Conservation (phyloP, 257 asterid species). For the Ilex aquifolium region DNA sequence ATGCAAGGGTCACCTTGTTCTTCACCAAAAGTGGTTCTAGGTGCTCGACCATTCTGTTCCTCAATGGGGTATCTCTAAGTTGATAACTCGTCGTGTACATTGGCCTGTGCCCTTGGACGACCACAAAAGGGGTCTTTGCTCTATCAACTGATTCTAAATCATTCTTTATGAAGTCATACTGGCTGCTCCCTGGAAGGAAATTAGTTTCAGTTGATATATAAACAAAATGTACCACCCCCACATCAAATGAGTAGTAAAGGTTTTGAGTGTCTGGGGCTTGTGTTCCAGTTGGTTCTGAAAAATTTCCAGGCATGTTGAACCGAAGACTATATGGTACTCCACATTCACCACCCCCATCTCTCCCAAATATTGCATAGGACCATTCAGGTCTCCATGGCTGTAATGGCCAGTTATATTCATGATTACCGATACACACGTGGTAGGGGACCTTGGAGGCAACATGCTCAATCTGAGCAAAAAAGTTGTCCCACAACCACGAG, state of each 20-base stretch:
- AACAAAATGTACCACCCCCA: conserved; percentile 87
- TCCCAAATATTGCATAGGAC: conserved; percentile 48
- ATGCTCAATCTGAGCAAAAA: conserved; percentile 72
- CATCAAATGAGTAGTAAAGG: conserved; percentile 73
- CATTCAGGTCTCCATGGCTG: conserved; percentile 98
- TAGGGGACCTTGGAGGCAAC: conserved; percentile 77
- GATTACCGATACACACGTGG: conserved; percentile 92
- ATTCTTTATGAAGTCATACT: conserved; percentile 68
- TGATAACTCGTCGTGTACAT: conserved; percentile 81
- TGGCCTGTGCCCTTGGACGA: conserved; percentile 91
- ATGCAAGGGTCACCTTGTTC: conserved; percentile 65
- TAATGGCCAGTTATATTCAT: conserved; percentile 82
- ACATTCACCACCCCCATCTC: conserved; percentile 94
- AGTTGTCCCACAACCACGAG: conserved; percentile 94
- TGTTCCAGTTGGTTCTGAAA: conserved; percentile 69
- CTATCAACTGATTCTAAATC: conserved; percentile 76
- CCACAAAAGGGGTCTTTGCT: conserved; percentile 65
- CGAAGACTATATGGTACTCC: conserved; percentile 85
- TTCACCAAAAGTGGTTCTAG: conserved; percentile 77
- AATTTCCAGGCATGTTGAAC: conserved; percentile 89
- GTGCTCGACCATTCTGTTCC: conserved; percentile 48
- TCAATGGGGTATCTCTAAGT: conserved; percentile 49
- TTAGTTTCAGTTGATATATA: conserved; percentile 83
- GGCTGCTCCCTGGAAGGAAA: conserved; percentile 68
- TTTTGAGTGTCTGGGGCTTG: conserved; percentile 75